phyloP scores from a whole-genome alignment of 2,329 filamentous ascomycete genomes.

The Fusarium pseudoanthophilum region DNA sequence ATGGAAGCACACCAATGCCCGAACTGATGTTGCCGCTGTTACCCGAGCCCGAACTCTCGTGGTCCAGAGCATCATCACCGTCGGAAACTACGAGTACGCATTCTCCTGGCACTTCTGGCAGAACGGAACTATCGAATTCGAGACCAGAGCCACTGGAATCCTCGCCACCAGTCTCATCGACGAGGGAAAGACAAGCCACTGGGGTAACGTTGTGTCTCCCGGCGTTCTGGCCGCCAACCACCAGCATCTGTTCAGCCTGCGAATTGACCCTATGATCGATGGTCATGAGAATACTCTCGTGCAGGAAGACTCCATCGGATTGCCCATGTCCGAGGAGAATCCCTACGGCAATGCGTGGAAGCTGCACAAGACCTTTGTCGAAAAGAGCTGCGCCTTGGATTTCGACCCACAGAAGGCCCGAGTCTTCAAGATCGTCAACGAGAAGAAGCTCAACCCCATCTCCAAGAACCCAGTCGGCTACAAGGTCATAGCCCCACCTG shows the following conservation, averaged over 20 bases:
- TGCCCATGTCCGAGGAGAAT: conserved; percentile 60
- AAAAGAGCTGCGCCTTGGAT: conserved; percentile 60
- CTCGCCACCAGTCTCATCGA: conserved; percentile 69
- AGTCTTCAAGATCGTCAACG: conserved; percentile 60
- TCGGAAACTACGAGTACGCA: conserved; percentile 75
- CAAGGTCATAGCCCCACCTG: conserved; percentile 58
- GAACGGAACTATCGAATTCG: conserved; percentile 68
- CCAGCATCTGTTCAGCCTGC: conserved; percentile 74
- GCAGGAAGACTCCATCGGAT: conserved; percentile 51
- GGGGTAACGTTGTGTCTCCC: conserved; percentile 70
- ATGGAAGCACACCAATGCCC: conserved; percentile 77
- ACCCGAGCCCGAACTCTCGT: conserved; percentile 70
- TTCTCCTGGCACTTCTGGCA: conserved; percentile 67
- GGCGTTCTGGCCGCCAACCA: conserved; percentile 75
- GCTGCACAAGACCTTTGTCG: conserved; percentile 59
- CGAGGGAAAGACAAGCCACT: conserved; percentile 61
- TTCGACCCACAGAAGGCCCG: conserved; percentile 65
- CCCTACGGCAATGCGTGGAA: conserved; percentile 71
- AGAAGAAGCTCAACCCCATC: conserved; percentile 55
- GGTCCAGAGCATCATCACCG: conserved; percentile 74
- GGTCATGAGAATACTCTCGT: conserved; percentile 59
- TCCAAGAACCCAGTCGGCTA: conserved; percentile 61
- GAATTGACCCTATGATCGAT: conserved; percentile 73
- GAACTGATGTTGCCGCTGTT: conserved; percentile 69
- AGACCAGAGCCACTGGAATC: conserved; percentile 74